Conservation (phyloP, 257 asterid genomes). For the Sherardia arvensis region DNA sequence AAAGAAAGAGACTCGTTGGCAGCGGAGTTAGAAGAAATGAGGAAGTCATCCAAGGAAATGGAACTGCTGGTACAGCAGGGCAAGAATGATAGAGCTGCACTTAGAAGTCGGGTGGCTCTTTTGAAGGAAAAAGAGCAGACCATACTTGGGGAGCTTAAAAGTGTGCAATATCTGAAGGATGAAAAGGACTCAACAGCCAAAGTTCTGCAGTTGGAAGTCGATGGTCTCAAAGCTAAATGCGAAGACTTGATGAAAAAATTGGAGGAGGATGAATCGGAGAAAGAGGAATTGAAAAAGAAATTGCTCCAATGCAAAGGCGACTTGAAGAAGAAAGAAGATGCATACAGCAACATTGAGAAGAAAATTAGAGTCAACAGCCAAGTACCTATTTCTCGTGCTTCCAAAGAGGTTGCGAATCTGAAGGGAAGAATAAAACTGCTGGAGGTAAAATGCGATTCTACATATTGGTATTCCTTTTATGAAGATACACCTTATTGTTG, state of each 20-base stretch:
- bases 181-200: slow-evolving; percentile 43
- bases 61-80: slow-evolving; percentile 36
- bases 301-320: slow-evolving; percentile 38
- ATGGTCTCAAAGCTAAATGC: slow-evolving; percentile 35
- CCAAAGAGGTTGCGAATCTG: slow-evolving; percentile 50
- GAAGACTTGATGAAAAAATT: slow-evolving; percentile 29
- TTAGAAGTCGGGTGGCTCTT: slow-evolving; percentile 31
- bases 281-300: slow-evolving; percentile 53
- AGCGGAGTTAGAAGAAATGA: slow-evolving; percentile 39
- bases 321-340: slow-evolving; percentile 55
- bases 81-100: slow-evolving; percentile 35
- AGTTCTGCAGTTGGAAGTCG: slow-evolving; percentile 41
- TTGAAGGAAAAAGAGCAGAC: slow-evolving; percentile 35
- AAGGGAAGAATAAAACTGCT: slow-evolving; percentile 70
- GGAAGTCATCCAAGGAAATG: slow-evolving; percentile 32
- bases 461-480: not conserved
- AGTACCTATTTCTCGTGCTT: slow-evolving; percentile 21
- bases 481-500: not conserved
- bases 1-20: slow-evolving; percentile 29
- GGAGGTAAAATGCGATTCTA: slow-evolving; percentile 47
- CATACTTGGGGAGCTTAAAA: slow-evolving; percentile 29
- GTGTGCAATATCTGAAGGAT: slow-evolving; percentile 29
- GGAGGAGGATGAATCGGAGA: slow-evolving; percentile 45
- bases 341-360: slow-evolving; percentile 49
- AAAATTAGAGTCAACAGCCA: slow-evolving; percentile 39